phyloP scores from a whole-genome alignment of 2,329 filamentous ascomycete species.

The Penicillium sp. region DNA sequence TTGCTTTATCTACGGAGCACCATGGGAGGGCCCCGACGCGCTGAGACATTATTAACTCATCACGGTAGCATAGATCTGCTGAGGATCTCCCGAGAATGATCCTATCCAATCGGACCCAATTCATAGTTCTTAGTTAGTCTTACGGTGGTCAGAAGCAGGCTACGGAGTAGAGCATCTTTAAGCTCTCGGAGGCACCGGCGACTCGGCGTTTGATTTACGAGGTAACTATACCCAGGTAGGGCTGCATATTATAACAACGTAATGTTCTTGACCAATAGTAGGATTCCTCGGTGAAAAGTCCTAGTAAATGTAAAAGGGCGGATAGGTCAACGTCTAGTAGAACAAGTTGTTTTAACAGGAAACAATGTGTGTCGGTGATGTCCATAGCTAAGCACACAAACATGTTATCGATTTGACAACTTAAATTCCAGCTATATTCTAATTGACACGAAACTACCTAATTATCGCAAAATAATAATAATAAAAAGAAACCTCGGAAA shows the following conservation, averaged over 20 bases:
- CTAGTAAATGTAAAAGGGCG: background rate
- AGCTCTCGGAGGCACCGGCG: background rate
- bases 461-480: too few relatives aligned
- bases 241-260: background rate
- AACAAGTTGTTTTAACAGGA: background rate
- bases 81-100: background rate
- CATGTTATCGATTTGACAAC: background rate
- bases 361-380: background rate
- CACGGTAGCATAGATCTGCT: background rate
- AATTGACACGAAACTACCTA: background rate
- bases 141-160: background rate
- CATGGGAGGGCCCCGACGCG: background rate
- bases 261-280: background rate
- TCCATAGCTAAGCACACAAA: background rate
- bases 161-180: background rate
- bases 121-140: background rate
- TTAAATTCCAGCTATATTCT: background rate
- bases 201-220: background rate
- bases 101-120: background rate
- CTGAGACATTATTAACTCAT: background rate
- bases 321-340: background rate
- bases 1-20: background rate
- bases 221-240: background rate
- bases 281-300: background rate
- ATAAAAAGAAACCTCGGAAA: background rate